Evolutionary conservation across 805 yeast species (phyloP).

Genomic region (Saturnispora diversa): DNA sequence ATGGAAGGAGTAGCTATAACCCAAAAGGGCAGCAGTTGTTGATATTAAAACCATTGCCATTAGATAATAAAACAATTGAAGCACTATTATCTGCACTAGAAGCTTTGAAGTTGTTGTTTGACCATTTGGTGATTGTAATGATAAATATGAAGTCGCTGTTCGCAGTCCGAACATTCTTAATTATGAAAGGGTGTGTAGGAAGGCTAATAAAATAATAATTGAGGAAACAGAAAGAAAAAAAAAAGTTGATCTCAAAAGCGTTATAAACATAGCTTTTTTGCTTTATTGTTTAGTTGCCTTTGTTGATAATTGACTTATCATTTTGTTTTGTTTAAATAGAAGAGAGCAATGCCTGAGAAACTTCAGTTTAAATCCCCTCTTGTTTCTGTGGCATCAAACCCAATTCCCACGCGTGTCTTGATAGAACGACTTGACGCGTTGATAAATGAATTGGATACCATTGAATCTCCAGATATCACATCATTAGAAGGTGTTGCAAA

Average conservation of each 20-base stretch:
- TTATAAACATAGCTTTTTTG: too few species aligned
- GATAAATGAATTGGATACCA: conserved; percentile 52
- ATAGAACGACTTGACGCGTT: conserved; percentile 47
- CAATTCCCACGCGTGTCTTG: conserved; percentile 56
- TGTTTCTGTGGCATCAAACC: conserved; percentile 47
- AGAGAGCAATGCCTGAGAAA: not conserved
- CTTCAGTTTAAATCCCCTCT: conserved; percentile 26
- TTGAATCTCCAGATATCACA: conserved; percentile 53
- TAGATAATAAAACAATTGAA: conserved; percentile 72
- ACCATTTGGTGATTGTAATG: conserved; percentile 1
- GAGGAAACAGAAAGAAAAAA: too few species aligned
- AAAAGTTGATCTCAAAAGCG: too few species aligned
- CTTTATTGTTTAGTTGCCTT: too few species aligned
- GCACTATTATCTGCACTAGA: conserved; percentile 55
- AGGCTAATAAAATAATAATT: too few species aligned
- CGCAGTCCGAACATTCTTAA: not conserved
- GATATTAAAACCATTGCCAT: conserved; percentile 63
- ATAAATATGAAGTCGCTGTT: not conserved
- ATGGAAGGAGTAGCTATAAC: conserved; percentile 55
- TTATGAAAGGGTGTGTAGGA: not conserved
- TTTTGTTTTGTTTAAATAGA: too few species aligned
- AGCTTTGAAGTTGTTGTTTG: conserved; percentile 11
- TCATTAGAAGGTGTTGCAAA: conserved; percentile 39
- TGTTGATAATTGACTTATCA: too few species aligned
- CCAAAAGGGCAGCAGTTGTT: conserved; percentile 58